phyloP scores from a whole-genome alignment of 805 yeast species.

The Ogataea ganodermae region DNA sequence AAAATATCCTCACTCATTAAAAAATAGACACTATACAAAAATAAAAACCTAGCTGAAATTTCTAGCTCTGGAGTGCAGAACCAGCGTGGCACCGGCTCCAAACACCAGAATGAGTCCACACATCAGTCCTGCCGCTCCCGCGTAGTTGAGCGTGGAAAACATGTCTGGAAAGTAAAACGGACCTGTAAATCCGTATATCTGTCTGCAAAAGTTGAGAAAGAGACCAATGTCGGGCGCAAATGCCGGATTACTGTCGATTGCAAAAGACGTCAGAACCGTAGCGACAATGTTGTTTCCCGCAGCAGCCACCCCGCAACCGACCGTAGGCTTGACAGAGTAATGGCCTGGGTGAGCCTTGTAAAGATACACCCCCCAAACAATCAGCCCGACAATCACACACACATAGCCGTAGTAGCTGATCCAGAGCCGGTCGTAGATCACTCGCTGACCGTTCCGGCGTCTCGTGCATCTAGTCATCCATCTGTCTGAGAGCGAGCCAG shows the following conservation, averaged over 20 bases:
- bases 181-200: slow-evolving; percentile 7
- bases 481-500: slow-evolving; percentile 11
- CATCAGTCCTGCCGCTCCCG: slow-evolving; percentile 10
- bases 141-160: slow-evolving; percentile 7
- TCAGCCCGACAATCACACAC: slow-evolving; percentile 5
- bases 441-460: slow-evolving; percentile 2
- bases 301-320: slow-evolving; percentile 9
- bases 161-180: slow-evolving; percentile 10
- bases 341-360: slow-evolving; percentile 6
- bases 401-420: slow-evolving; percentile 7
- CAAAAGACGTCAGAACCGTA: slow-evolving; percentile 10
- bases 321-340: slow-evolving; percentile 4
- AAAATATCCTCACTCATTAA: too few species aligned
- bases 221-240: slow-evolving; percentile 10
- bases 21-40: too few species aligned
- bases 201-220: slow-evolving; percentile 7
- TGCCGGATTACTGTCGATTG: slow-evolving; percentile 8
- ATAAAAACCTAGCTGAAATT: too few species aligned
- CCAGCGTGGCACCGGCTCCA: slow-evolving; percentile 1
- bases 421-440: slow-evolving; percentile 12
- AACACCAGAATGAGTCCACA: slow-evolving; percentile 6
- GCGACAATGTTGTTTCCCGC: slow-evolving; percentile 12
- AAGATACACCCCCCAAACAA: slow-evolving; percentile 11
- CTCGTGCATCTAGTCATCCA: slow-evolving; percentile 6
- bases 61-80: slow-evolving; percentile 23